Percentiles rank a stretch among this genome's conserved stretches.
Conservation (phyloP, 2,329 filamentous ascomycete species). For the Talaromyces atroroseus region DNA sequence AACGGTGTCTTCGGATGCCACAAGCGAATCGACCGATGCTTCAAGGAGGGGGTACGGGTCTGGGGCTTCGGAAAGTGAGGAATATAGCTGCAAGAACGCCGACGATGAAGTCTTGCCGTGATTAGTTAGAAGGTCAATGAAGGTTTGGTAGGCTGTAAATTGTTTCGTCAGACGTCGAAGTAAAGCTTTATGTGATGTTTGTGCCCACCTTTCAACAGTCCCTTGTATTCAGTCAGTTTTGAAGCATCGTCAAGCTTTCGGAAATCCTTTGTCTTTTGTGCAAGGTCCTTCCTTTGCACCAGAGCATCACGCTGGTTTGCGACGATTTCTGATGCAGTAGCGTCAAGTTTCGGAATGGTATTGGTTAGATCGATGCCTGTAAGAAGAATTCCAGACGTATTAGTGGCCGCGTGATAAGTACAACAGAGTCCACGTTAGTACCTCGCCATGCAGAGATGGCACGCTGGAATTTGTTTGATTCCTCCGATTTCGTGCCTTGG, state of each 20-base stretch:
- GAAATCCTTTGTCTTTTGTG: conserved; percentile 99
- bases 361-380: conserved; percentile 80
- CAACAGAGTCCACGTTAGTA: conserved; percentile 39
- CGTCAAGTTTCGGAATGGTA: conserved; percentile 79
- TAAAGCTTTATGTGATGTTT: conserved; percentile 8
- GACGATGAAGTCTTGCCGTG: conserved; percentile 93
- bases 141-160: conserved; percentile 81
- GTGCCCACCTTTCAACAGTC: conserved; percentile 69
- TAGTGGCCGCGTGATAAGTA: not conserved
- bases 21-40: conserved; percentile 89
- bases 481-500: conserved; percentile 41
- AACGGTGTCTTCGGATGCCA: conserved; percentile 85
- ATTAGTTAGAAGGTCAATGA: conserved; percentile 93
- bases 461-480: conserved; percentile 90
- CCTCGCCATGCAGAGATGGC: conserved; percentile 96
- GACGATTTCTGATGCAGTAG: conserved; percentile 91
- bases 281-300: conserved; percentile 90
- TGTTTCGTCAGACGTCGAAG: not conserved
- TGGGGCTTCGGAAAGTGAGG: conserved; percentile 86
- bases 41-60: conserved; percentile 95
- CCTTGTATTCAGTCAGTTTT: conserved; percentile 85
- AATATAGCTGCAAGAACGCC: conserved; percentile 88
- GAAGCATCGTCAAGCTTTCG: conserved; percentile 83
- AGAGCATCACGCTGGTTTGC: conserved; percentile 91
- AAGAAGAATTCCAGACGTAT: conserved; percentile 6